Base-by-base conservation (phyloP, 2,329 filamentous ascomycete species). In the Coniella lustricola region DNA sequence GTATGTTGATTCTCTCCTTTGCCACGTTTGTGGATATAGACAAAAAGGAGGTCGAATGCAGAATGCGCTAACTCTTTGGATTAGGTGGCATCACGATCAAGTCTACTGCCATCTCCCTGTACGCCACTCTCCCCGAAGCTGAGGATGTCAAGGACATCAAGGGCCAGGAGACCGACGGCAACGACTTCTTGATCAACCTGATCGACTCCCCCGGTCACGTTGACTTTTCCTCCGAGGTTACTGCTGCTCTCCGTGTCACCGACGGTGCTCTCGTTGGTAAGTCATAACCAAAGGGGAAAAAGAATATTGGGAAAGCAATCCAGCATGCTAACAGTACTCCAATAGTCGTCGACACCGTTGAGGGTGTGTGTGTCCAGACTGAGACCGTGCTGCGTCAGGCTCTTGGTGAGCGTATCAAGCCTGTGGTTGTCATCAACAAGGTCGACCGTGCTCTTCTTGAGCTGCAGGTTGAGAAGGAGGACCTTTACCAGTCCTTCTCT, bases 191-290 rank as follows among this genome's bases (percentile, higher is more conserved):
- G 80, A 94, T 98, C 85, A 98, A 98, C 85, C 82, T 98, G 75
- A 98, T 98, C 72, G 93, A 98, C 76, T 98, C 93, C 53, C 93
- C 93, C 56, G 93, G 93, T 82, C 93, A 98, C 91, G 93, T 98
- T 78, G 93, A 98, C 78, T 98, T 98, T 85, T 98, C 93, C 36
- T 98, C 93, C 60, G 93, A 98, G 72, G 93, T 98, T 70, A 98
- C 93, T 68, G 93, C 93, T 70, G 93, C 93, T 70, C 91, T 98
- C 67, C 93, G 93, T 89, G 93, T 98, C 76, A 98, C 93, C 63
- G 93, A 98, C 67, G 93, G 93, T 88, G 93, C 93, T 65, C 88
- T 98, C 61, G 93, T 98, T 68, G 50, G 50, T 52, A 36, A 46
- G 50, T 29, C 5, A 29, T 5, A 5, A 5, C 25, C 5, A 5